Base-by-base conservation (phyloP, 306 rosid genomes). In the Myrica gale region DNA sequence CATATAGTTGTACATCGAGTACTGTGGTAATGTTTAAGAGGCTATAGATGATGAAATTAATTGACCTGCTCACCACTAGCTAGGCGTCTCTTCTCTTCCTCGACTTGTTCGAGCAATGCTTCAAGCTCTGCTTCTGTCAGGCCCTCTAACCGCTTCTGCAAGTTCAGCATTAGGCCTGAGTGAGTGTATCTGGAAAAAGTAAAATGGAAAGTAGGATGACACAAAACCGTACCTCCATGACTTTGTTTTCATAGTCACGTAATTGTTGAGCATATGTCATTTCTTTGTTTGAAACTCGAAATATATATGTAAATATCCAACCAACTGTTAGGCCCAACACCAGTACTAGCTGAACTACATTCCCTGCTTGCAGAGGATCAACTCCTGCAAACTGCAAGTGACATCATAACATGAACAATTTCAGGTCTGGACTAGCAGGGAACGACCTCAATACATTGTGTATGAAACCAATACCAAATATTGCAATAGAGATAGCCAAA, bases 211-310 rank as follows among this genome's bases (percentile, higher is more conserved):
- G 37, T 32, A 32, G 37, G 37, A 32, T 2, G 37, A 32, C 37
- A 32, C 37, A 32, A 32, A 32, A 32, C 37, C 37, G 37, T 32
- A 32, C 37, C 99, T 95, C 87, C 96, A 95, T 95, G 83, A 95
- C 99, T 92, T 92, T 83, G 70, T 66, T 82, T 84, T 95, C 99
- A 19, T 95, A 95, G 85, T 92, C 96, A 48, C 96, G 97, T 74
- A 95, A 76, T 82, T 95, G 99, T 66, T 92, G 95, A 55, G 96
- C 97, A 78, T 95, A 92, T 55, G 99, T 95, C 99, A 95, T 95
- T 82, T 95, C 97, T 89, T 95, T 92, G 83, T 92, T 95, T 78
- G 97, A 90, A 85, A 95, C 99, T 85, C 99, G 84, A 50, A 95
- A 95, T 79, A 95, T 86, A 44, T 95, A 95, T 0, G 97, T 92